phyloP scores from a whole-genome alignment of 805 yeast genomes.

The Teunomyces pallodes region DNA sequence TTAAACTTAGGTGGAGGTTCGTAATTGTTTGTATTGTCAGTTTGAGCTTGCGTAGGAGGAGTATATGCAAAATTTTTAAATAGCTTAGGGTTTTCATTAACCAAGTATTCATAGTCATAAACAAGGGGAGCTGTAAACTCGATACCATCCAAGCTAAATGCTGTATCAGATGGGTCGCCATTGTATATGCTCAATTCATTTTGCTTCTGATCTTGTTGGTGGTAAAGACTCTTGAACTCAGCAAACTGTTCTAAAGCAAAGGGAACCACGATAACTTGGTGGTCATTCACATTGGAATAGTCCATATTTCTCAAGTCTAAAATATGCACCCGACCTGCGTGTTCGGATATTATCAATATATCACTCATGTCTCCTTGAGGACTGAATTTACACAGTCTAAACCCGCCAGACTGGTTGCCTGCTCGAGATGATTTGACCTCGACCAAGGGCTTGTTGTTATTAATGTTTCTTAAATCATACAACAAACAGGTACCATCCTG shows the following conservation, averaged over 20 bases:
- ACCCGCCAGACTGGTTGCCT: constrained; percentile 58
- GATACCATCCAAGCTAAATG: neutral
- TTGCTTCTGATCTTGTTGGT: constrained; percentile 2
- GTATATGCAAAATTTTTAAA: constrained; percentile 35
- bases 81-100: constrained; percentile 34
- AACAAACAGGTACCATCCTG: constrained; percentile 81
- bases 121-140: constrained; percentile 32
- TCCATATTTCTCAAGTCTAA: constrained; percentile 69
- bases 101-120: constrained; percentile 40
- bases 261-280: constrained; percentile 74
- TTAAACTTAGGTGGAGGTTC: constrained; percentile 19
- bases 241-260: constrained; percentile 42
- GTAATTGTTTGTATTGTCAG: constrained; percentile 5
- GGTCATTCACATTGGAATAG: constrained; percentile 42
- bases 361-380: constrained; percentile 65
- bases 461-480: constrained; percentile 69
- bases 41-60: constrained; percentile 22
- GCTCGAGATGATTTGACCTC: constrained; percentile 60
- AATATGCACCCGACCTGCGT: constrained; percentile 82
- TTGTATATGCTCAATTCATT: neutral
- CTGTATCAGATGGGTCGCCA: neutral
- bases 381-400: constrained; percentile 54
- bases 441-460: constrained; percentile 43
- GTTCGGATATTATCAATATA: constrained; percentile 74
- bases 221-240: constrained; percentile 14